Conservation (phyloP, 108 stramenopile genomes). For the Nitzschia inconspicua region DNA sequence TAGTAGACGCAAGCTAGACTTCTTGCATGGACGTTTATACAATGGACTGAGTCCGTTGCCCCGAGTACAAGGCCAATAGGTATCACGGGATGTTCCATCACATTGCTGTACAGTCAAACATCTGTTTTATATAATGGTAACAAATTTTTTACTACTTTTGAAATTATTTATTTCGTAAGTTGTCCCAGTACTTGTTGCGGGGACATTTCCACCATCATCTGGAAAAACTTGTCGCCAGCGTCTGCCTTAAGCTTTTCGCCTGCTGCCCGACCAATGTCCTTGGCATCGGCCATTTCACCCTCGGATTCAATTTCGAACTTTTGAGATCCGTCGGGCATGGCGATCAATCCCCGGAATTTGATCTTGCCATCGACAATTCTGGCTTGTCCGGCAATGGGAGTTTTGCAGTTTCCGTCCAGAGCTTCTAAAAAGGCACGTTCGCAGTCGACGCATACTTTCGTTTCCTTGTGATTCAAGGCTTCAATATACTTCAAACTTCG, state of each 20-base stretch:
- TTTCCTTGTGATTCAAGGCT: conserved; percentile 90
- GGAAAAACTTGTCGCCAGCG: conserved; percentile 90
- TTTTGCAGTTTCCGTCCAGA: conserved; percentile 99
- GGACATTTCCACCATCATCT: conserved; percentile 94
- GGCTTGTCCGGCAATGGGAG: conserved; percentile 99
- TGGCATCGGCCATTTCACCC: conserved; percentile 80
- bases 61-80: too few species aligned
- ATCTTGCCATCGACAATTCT: conserved; percentile 85
- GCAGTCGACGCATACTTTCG: conserved; percentile 94
- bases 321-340: conserved; percentile 89
- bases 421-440: conserved; percentile 98
- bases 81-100: too few species aligned
- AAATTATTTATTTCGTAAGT: conserved; percentile 68
- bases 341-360: conserved; percentile 86
- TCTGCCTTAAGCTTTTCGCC: conserved; percentile 86
- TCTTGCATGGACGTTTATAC: too few species aligned
- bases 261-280: conserved; percentile 74
- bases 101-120: too few species aligned
- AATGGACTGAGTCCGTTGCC: too few species aligned
- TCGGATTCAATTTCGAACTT: conserved; percentile 73
- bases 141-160: too few species aligned
- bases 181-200: conserved; percentile 91
- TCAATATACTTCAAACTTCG: conserved; percentile 86
- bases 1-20: too few species aligned
- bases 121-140: too few species aligned